Base-by-base conservation (phyloP, 2,329 filamentous ascomycete species). In the Sclerotinia minor region DNA sequence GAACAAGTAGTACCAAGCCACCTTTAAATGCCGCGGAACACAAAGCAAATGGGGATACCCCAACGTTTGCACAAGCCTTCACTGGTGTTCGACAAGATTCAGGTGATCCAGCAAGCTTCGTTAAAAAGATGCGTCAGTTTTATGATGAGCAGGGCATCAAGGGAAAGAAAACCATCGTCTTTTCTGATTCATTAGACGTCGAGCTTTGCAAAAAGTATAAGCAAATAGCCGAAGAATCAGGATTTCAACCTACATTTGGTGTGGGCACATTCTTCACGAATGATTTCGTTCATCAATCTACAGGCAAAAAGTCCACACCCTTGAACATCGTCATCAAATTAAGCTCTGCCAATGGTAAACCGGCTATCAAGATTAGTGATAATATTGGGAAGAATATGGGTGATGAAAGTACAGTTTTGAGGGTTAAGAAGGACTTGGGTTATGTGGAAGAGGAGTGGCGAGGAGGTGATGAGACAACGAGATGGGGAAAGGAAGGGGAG, bases 321-420 rank as follows among this genome's bases (percentile, higher is more conserved):
- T 81, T 99, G 66, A 99, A 99, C 76, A 99, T 99, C 75, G 95
- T 99, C 73, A 97, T 99, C 81, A 99, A 99, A 81, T 85, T 99
- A 69, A 92, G 92, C 70, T 93, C 92, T 13, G 95, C 93, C 0
- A 87, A 83, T 19, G 94, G 94, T 7, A 86, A 89, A 58, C 87
- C 90, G 0, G 94, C 95, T 2, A 88, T 99, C 76, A 99, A 99
- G 83, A 92, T 99, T 73, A 97, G 88, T 73, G 84, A 94, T 78
- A 97, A 98, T 76, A 84, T 89, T 72, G 87, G 76, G 11, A 99
- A 99, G 84, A 99, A 99, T 76, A 98, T 93, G 0, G 95, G 95
- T 9, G 90, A 97, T 76, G 87, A 88, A 74, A 84, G 84, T 26
- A 92, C 90, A 1, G 91, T 99, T 0, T 83, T 88, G 67, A 87